Base-by-base conservation (phyloP, 2,329 filamentous ascomycete genomes). In the Sclerotinia nivalis region DNA sequence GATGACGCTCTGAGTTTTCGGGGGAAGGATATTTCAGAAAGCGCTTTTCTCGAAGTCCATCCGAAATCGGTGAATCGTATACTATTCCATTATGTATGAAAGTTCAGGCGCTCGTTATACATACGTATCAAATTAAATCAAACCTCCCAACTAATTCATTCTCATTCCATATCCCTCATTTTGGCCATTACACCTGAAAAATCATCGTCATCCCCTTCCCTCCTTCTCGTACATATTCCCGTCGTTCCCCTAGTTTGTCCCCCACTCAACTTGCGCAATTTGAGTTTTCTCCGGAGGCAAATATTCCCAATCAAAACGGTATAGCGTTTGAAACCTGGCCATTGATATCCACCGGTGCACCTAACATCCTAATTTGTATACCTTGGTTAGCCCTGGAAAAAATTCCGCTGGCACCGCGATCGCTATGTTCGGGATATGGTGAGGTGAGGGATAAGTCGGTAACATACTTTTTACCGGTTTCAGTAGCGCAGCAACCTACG, bases 401-500 rank as follows among this genome's bases (percentile, higher is more conserved):
- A 18, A 5, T 34, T 6, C 31, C 4, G 12, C 13, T 18, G 56
- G 18, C 59, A 18, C 34, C 15, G 31, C 37, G 28, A 60, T 37
- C 1, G 20, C 10, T 25, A 12, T 52, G 3, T 22, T 49, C 3
- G 55, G 43, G 43, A 20, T 54, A 20, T 25, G 37, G 15, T 4
- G 0, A 22, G 10, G 31, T 28, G 20, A 49, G 52, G 7, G n/a
- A 34, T 37, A 37, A 47, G 10, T 22, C 2, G 5, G 22, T 34
- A 34, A 79, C 81, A 74, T 79, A 87, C 85, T 82, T 82, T 75
- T 85, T 85, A 34, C 86, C 86, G 0, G 79, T 80, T 74, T 87
- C 81, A 2, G 85, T 86, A 54, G 82, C 81, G 73, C 84, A 85
- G 74, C 85, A 87, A n/a, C 85, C 84, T 77, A 85, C 87, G 61